A percentile compares a stretch with the other conserved stretches of the same genome.
phyloP scores from a whole-genome alignment of 192 early-diverging fungal genomes.

The Dissophora globulifera region DNA sequence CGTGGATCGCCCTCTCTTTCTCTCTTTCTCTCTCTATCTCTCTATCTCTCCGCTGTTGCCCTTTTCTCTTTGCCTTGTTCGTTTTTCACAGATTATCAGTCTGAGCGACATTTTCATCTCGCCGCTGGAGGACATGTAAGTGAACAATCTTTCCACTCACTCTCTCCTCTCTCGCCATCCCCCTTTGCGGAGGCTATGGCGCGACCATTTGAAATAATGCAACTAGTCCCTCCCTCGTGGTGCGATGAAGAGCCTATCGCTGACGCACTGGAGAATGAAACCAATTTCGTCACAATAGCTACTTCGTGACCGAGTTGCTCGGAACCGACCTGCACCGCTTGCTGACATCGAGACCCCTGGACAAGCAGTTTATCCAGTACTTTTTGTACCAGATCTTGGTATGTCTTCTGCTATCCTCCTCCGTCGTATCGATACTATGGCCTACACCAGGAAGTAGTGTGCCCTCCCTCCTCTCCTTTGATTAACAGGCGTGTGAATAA shows the following conservation, averaged over 20 bases:
- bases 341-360: conserved; percentile 87
- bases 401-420: conserved; percentile 18
- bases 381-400: conserved; percentile 96
- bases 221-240: too few relatives aligned
- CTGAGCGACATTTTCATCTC: conserved; percentile 95
- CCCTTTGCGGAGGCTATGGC: too few relatives aligned
- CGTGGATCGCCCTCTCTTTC: too few relatives aligned
- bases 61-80: too few relatives aligned
- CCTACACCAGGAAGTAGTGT: too few relatives aligned
- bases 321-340: conserved; percentile 96
- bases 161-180: too few relatives aligned
- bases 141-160: conserved; percentile 2
- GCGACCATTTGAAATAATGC: neutral
- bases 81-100: conserved; percentile 79
- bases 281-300: conserved; percentile 66
- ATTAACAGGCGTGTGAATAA: too few relatives aligned
- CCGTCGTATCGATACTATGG: too few relatives aligned
- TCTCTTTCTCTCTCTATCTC: neutral
- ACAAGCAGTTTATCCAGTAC: conserved; percentile 97
- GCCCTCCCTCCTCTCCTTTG: neutral
- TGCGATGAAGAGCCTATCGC: too few relatives aligned
- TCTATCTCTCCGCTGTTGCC: too few relatives aligned
- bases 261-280: too few relatives aligned
- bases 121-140: conserved; percentile 90
- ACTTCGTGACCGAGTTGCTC: conserved; percentile 96